Base-by-base conservation (phyloP, 805 yeast species). In the Wickerhamomyces silvicola region DNA sequence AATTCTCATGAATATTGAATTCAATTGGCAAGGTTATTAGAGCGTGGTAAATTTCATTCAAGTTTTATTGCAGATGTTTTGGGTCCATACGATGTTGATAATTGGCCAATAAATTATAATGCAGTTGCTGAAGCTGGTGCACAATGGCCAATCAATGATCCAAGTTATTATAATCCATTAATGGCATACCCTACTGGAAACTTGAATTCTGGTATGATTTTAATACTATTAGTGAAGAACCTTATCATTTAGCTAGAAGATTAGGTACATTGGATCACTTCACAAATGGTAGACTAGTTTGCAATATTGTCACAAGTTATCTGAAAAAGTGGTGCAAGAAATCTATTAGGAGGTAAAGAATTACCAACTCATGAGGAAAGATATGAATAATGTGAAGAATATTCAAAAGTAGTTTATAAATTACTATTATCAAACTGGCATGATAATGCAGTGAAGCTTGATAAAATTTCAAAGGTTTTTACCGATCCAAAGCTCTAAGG, bases 301-400 rank as follows among this genome's bases (percentile, higher is more conserved):
- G 68, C 68, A 62, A 62, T 36, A 53, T 62, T 9, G 68, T 63
- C n/a, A 54, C 66, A 10, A 56, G 63, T 4, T 60, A 62, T 33
- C 42, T 61, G 33, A n/a, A 64, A 62, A 31, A 54, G 62, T 39
- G 67, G 66, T 9, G 58, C 66, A 9, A 46, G 59, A 37, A 58
- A 60, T 35, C 42, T 58, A 17, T 43, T 58, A 21, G 57, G 57
- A 27, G 57, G 56, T 4, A 53, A 51, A 20, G 33, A 43, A 5
- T 52, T 60, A 18, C 58, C 62, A 11, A 51, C 52, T 6, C 68
- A 63, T 36, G 64, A 57, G 22, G 62, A 59, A 35, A 51, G 69
- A 32, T 63, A 63, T 36, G 45, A 32, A 4, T 42, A 50, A 26
- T 64, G 68, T 15, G 60, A 58, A 19, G 68, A 63, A 41, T 63